A percentile compares a stretch with the other conserved stretches of the same genome.
phyloP scores from a whole-genome alignment of 805 yeast species.

The Metschnikowia noctiluminum region DNA sequence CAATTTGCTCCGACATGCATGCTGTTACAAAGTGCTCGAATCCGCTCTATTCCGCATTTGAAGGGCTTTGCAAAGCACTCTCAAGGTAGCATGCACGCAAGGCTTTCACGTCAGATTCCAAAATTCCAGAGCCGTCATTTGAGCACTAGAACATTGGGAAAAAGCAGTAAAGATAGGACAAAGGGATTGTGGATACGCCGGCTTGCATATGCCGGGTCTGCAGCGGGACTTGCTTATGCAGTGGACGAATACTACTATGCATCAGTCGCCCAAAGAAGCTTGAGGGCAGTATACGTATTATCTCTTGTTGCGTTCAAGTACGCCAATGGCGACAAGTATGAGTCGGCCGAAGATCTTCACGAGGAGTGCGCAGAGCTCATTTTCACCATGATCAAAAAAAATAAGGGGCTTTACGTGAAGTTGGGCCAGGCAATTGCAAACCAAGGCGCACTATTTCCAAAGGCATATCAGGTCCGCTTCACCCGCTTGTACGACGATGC shows the following conservation, averaged over 20 bases:
- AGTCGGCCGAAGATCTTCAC: conserved; percentile 50
- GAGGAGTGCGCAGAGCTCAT: conserved; percentile 48
- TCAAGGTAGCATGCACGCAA: too few relatives aligned
- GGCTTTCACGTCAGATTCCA: too few relatives aligned
- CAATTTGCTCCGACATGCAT: too few relatives aligned
- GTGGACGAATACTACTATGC: conserved; percentile 42
- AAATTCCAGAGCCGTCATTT: neutral
- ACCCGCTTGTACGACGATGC: conserved; percentile 63
- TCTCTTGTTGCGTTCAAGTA: conserved; percentile 58
- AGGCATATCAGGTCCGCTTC: conserved; percentile 57
- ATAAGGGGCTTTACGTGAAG: conserved; percentile 60
- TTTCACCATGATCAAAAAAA: conserved; percentile 26
- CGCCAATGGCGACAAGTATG: conserved; percentile 39
- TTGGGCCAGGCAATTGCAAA: conserved; percentile 78
- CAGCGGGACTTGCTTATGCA: conserved; percentile 19
- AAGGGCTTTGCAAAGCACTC: too few relatives aligned
- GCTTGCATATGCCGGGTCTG: neutral
- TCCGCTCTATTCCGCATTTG: too few relatives aligned
- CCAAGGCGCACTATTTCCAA: conserved; percentile 67
- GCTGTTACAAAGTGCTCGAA: too few relatives aligned
- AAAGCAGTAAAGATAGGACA: neutral
- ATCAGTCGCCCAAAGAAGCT: conserved; percentile 51
- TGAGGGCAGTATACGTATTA: conserved; percentile 47
- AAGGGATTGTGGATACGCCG: neutral
- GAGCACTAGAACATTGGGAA: neutral